Base-by-base conservation (phyloP, 2,329 filamentous ascomycete species). In the Tolypocladium paradoxum region DNA sequence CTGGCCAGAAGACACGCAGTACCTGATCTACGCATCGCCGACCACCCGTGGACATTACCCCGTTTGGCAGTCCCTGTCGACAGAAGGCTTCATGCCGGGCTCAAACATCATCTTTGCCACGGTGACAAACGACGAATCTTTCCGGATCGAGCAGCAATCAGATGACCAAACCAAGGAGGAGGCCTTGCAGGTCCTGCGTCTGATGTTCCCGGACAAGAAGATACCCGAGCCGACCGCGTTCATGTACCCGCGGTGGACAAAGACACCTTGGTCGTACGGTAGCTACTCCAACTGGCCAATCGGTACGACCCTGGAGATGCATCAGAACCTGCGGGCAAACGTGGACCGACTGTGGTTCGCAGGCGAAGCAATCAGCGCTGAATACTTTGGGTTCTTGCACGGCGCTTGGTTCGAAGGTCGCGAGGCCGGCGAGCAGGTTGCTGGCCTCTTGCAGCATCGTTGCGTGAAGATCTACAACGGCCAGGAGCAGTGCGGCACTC, bases 251-350 rank as follows among this genome's bases (percentile, higher is more conserved):
- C 60, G 62, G 2, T 64, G 62, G 62, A 56, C 59, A n/a, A 50
- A 58, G 50, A 50, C 47, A 22, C 58, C 59, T 4, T 77, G 73
- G 74, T 64, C 73, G 0, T 80, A 76, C 52, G 84, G 84, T 4
- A 82, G 77, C 24, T 87, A 85, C 66, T 83, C 79, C 37, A 86
- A 86, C 63, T 87, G 83, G 84, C 84, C 84, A 0, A 68, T 76
- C 0, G 79, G 79, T 0, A 81, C 81, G 45, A 83, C 79, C 0
- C 69, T 87, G 0, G 78, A 85, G 60, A 79, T 75, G 69, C 84
- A 87, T 58, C 78, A 87, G 62, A 87, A 87, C 57, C 70, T 87
- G 12, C 76, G 84, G 1, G 81, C 83, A n/a, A 85, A 85, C 55
- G 66, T 83, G 0, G 75, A 74, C 9, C 67, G 80, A 0, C 63